Conservation (phyloP, 2,329 filamentous ascomycete genomes). For the Parasarocladium wereldwijsianum region DNA sequence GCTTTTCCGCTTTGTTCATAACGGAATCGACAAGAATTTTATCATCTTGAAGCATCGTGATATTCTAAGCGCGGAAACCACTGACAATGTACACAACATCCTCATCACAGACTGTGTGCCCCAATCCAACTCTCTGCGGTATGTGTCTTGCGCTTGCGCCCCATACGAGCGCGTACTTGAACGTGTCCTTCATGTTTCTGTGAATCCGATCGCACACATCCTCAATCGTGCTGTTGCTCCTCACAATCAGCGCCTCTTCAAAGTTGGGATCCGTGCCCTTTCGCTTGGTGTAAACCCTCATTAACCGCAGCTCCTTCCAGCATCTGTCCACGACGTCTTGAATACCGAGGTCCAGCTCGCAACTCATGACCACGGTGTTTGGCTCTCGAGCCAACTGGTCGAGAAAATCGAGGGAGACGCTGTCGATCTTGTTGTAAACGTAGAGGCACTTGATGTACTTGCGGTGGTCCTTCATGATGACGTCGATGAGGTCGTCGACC, state of each 20-base stretch:
- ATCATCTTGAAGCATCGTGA: slow-evolving; percentile 1
- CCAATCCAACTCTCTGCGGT: slow-evolving; percentile 79
- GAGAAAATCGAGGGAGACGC: slow-evolving; percentile 82
- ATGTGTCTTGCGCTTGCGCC: slow-evolving; percentile 90
- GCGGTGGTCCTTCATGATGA: slow-evolving; percentile 97
- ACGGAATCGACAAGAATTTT: neutral
- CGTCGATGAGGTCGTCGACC: slow-evolving; percentile 96
- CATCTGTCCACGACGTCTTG: slow-evolving; percentile 87
- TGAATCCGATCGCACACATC: slow-evolving; percentile 96
- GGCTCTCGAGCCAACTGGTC: slow-evolving; percentile 86
- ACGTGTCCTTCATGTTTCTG: slow-evolving; percentile 88
- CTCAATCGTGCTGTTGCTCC: slow-evolving; percentile 77
- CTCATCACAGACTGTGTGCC: slow-evolving; percentile 61
- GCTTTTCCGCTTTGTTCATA: too few species aligned
- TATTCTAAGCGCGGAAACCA: slow-evolving; percentile 42
- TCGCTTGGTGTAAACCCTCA: slow-evolving; percentile 91
- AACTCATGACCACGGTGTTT: slow-evolving; percentile 92
- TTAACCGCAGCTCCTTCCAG: slow-evolving; percentile 83
- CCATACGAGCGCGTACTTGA: slow-evolving; percentile 98
- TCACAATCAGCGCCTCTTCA: slow-evolving; percentile 79
- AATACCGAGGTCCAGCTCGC: slow-evolving; percentile 87
- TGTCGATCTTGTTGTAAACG: slow-evolving; percentile 99
- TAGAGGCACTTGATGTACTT: slow-evolving; percentile 95
- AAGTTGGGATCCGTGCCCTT: slow-evolving; percentile 88
- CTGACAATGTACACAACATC: slow-evolving; percentile 56